These are phyloP conservation scores for Moesziomyces antarcticus DNA, from an alignment of 1,284 basidiomycete genomes.

Conservation along the genomic window DNA sequence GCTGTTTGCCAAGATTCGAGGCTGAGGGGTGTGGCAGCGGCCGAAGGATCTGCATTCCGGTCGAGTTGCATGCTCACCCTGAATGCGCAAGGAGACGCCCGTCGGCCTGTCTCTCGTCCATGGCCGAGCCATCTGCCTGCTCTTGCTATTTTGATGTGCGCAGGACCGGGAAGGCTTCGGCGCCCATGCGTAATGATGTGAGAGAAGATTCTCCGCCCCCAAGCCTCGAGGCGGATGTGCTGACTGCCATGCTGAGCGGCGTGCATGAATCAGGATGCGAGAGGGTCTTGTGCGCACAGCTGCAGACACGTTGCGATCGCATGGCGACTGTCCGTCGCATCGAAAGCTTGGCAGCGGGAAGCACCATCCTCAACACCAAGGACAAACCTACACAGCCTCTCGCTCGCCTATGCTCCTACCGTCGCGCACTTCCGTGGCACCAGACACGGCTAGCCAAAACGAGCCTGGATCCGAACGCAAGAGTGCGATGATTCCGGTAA, in stretches of 20 bases:
- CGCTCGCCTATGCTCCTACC: background rate
- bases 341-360: background rate
- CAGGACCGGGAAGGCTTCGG: background rate
- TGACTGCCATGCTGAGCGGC: no score
- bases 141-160: background rate
- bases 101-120: background rate
- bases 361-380: background rate
- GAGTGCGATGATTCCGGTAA: background rate
- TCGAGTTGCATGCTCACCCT: constrained; percentile 27
- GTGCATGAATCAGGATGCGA: background rate
- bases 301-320: background rate
- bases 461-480: no score
- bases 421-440: background rate
- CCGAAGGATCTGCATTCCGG: constrained; percentile 6
- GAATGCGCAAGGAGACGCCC: constrained; percentile 12
- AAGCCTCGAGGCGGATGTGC: background rate
- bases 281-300: background rate
- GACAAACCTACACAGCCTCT: background rate
- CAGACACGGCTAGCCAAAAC: no score
- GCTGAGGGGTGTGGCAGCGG: background rate
- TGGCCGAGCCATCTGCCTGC: background rate
- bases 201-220: constrained; percentile 17
- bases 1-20: constrained; percentile 33
- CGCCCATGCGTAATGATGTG: constrained; percentile 18
- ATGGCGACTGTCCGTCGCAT: background rate